Evolutionary conservation across 345 rosid species (phyloP).

Genomic region (Sapria himalayana): DNA sequence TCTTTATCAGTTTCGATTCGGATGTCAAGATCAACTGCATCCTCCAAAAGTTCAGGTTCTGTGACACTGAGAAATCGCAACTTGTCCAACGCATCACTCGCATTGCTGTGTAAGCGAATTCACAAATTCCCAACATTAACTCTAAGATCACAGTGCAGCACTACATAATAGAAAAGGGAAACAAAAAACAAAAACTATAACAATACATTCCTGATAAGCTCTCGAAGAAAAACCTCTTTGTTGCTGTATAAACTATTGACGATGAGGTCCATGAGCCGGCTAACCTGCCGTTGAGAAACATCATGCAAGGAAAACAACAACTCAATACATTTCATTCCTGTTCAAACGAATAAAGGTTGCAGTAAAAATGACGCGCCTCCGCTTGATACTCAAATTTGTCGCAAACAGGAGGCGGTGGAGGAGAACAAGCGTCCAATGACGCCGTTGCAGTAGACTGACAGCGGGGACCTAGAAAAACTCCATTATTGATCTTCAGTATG

Average conservation of each 20-base stretch:
- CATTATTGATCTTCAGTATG: slow-evolving; percentile 16
- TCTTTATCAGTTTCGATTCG: slow-evolving; percentile 77
- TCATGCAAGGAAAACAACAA: neutral
- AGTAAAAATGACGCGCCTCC: slow-evolving; percentile 25
- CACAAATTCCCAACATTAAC: neutral
- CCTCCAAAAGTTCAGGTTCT: slow-evolving; percentile 50
- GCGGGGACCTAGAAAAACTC: slow-evolving; percentile 24
- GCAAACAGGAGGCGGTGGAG: slow-evolving; percentile 24
- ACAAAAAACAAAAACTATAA: neutral
- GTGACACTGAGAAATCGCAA: slow-evolving; percentile 77
- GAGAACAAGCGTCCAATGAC: slow-evolving; percentile 28
- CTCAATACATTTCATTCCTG: slow-evolving; percentile 1
- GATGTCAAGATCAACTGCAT: slow-evolving; percentile 52
- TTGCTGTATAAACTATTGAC: slow-evolving; percentile 91
- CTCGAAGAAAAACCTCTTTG: slow-evolving; percentile 92
- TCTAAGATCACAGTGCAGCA: neutral
- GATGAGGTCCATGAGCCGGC: slow-evolving; percentile 96
- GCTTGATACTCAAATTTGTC: slow-evolving; percentile 95
- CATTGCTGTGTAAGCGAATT: slow-evolving; percentile 37
- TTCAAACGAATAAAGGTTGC: neutral
- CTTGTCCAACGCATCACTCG: slow-evolving; percentile 96
- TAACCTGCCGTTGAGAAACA: slow-evolving; percentile 33
- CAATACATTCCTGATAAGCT: slow-evolving; percentile 56
- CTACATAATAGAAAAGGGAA: neutral
- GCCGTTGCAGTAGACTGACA: slow-evolving; percentile 50